Evolutionary conservation across 805 yeast species (phyloP).

Genomic region (Soucietia sequanensis): DNA sequence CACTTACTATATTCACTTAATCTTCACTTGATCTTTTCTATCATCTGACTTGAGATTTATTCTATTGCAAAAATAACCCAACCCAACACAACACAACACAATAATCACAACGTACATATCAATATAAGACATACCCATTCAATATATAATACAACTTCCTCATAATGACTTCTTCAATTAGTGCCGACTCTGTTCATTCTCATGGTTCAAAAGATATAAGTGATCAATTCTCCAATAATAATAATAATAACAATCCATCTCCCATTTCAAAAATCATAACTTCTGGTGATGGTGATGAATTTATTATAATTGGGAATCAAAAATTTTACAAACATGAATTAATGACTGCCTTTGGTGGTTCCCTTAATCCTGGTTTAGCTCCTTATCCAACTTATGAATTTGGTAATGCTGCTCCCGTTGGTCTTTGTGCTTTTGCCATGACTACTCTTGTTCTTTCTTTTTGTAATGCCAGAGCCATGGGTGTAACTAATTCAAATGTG

Average conservation of each 20-base stretch:
- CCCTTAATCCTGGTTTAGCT: slow-evolving; percentile 34
- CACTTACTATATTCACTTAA: no score
- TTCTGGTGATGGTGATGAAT: slow-evolving; percentile 36
- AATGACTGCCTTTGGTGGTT: slow-evolving; percentile 40
- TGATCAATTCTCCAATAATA: no score
- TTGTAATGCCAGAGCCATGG: slow-evolving; percentile 57
- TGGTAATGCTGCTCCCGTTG: slow-evolving; percentile 70
- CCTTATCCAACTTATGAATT: slow-evolving; percentile 53
- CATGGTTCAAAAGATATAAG: slow-evolving; percentile 1
- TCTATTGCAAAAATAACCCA: no score
- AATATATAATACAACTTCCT: no score
- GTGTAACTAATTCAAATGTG: slow-evolving; percentile 49
- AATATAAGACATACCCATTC: no score
- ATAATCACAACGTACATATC: no score
- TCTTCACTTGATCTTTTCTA: neutral
- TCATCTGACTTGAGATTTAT: neutral
- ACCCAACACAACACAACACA: no score
- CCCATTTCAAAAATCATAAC: slow-evolving; percentile 22
- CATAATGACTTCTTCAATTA: neutral
- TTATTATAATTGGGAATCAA: slow-evolving; percentile 31
- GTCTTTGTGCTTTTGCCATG: slow-evolving; percentile 61
- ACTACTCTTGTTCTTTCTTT: slow-evolving; percentile 63
- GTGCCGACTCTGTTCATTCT: slow-evolving; percentile 3
- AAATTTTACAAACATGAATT: slow-evolving; percentile 38
- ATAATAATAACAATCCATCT: no score